Percentiles rank a stretch among this genome's conserved stretches.
These are phyloP conservation scores for Dillenia suffruticosa DNA, from an alignment of 164 flowering plant species.

Conservation along the genomic window DNA sequence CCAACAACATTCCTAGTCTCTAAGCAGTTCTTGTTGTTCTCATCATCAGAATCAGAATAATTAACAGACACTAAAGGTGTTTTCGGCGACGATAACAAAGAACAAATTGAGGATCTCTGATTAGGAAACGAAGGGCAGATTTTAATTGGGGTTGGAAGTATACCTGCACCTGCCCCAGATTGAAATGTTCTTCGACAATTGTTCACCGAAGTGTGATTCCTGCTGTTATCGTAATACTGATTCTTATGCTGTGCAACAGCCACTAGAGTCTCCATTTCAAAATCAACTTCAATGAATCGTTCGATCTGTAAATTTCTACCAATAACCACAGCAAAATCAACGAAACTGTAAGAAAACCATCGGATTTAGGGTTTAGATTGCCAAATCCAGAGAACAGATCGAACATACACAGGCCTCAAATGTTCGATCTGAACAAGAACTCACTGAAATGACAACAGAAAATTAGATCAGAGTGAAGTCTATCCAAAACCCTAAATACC, in stretches of 20 bases:
- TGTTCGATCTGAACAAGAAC: not conserved
- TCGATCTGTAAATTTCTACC: not conserved
- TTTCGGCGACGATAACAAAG: conserved; percentile 17
- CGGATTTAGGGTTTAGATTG: not conserved
- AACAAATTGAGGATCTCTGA: conserved; percentile 1
- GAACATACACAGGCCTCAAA: not conserved
- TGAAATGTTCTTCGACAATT: conserved; percentile 58
- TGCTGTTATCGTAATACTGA: conserved; percentile 38
- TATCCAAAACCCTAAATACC: not conserved
- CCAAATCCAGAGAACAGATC: not conserved
- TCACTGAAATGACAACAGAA: not conserved
- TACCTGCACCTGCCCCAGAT: conserved; percentile 39
- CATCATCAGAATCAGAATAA: conserved; percentile 6
- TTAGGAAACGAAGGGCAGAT: conserved; percentile 22
- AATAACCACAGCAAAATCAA: not conserved
- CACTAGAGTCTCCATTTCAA: conserved; percentile 66
- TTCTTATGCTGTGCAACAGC: conserved; percentile 55
- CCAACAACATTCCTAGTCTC: not conserved
- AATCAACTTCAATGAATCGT: not conserved
- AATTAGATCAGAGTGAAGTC: not conserved
- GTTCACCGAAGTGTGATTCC: conserved; percentile 27
- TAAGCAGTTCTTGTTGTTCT: not conserved
- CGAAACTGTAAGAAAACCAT: not conserved
- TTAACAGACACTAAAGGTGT: conserved; percentile 22
- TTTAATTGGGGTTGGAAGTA: conserved; percentile 53